Conservation (phyloP, 208 protist species). For the Entamoeba invadens region DNA sequence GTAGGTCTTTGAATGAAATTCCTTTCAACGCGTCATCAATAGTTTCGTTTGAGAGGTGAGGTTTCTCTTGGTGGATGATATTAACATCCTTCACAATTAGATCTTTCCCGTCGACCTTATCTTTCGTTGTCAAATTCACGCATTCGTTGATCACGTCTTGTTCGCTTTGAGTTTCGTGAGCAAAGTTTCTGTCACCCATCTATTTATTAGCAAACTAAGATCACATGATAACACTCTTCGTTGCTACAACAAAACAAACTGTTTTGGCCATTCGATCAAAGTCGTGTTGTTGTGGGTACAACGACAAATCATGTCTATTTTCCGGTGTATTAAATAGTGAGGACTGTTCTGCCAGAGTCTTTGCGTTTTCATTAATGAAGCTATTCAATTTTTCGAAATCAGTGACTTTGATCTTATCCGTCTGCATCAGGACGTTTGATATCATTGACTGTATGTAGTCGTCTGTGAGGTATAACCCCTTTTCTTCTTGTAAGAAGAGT, state of each 20-base stretch:
- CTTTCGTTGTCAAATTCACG: not conserved
- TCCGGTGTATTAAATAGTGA: not conserved
- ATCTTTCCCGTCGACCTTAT: no score
- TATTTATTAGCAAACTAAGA: not conserved
- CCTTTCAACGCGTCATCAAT: not conserved
- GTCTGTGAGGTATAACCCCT: not conserved
- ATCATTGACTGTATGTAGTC: not conserved
- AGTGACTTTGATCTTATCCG: not conserved
- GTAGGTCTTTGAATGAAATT: not conserved
- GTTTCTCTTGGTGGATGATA: not conserved
- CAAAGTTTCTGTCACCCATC: not conserved
- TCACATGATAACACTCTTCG: not conserved
- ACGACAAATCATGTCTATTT: not conserved
- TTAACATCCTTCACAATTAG: not conserved
- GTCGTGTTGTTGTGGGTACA: not conserved
- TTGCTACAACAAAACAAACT: not conserved
- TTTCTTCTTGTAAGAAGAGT: not conserved
- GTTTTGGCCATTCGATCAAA: no score
- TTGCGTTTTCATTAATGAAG: not conserved
- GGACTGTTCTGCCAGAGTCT: not conserved
- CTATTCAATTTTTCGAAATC: not conserved
- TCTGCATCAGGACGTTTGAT: not conserved
- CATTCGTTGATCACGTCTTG: not conserved
- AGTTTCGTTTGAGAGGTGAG: not conserved
- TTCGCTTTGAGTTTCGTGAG: not conserved